A percentile compares a stretch with the other conserved stretches of the same genome.
phyloP scores from a whole-genome alignment of 108 stramenopile genomes.

The Cafeteria roenbergensis region DNA sequence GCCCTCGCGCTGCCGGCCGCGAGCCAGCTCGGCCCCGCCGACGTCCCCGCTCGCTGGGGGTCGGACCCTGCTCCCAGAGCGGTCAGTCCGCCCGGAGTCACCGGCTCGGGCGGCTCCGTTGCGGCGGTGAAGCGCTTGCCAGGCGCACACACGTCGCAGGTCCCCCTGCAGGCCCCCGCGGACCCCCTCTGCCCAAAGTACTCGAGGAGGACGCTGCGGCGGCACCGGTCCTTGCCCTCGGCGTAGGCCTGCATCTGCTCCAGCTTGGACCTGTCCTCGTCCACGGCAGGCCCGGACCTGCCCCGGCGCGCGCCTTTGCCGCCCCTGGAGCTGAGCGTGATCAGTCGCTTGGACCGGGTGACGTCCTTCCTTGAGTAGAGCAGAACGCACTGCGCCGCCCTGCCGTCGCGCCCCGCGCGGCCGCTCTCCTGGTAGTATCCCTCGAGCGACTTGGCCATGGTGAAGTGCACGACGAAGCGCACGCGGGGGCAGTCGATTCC shows the following conservation, averaged over 20 bases:
- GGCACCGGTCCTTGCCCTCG: background rate
- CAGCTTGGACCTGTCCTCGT: background rate
- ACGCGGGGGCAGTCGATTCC: constrained; percentile 70
- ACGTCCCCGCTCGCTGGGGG: too few relatives aligned
- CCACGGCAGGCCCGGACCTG: background rate
- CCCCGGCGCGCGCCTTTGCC: background rate
- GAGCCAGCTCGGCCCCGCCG: too few relatives aligned
- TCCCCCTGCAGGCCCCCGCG: too few relatives aligned
- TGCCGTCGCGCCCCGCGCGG: constrained; percentile 68
- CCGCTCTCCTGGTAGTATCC: constrained; percentile 76
- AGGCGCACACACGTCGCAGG: too few relatives aligned
- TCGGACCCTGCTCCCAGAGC: too few relatives aligned
- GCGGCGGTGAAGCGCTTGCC: too few relatives aligned
- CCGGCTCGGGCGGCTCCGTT: too few relatives aligned
- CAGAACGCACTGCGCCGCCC: constrained; percentile 23
- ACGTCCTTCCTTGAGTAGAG: background rate
- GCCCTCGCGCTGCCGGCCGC: too few relatives aligned
- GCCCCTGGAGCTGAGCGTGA: background rate
- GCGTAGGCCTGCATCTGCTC: background rate
- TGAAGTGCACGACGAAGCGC: constrained; percentile 73
- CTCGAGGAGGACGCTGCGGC: background rate
- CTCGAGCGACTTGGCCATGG: constrained; percentile 63
- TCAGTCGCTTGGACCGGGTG: background rate
- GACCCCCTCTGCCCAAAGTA: background rate
- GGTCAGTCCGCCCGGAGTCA: too few relatives aligned